These are phyloP conservation scores for Gastrolobium villosum DNA, from an alignment of 306 rosid genomes.

Conservation along the genomic window DNA sequence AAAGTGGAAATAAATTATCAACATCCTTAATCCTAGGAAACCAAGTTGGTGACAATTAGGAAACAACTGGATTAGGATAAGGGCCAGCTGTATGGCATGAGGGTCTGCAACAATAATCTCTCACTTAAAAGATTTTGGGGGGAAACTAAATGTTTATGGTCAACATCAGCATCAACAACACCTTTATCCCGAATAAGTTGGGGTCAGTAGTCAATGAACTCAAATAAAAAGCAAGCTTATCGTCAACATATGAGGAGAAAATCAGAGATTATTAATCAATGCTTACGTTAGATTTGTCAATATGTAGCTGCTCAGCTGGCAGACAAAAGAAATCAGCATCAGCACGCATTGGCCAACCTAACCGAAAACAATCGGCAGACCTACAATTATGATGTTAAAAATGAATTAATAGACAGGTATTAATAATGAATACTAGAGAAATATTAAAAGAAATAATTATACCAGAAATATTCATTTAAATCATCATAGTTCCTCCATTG, in stretches of 20 bases:
- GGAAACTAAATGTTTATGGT: background rate
- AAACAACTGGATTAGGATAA: no score
- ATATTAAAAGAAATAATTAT: conserved; percentile 37
- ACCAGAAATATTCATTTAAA: conserved; percentile 96
- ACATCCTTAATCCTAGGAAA: no score
- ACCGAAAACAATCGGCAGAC: conserved; percentile 96
- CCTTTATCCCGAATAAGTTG: no score
- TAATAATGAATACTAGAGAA: conserved; percentile 17
- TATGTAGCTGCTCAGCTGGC: conserved; percentile 33
- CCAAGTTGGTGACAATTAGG: no score
- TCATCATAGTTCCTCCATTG: conserved; percentile 99
- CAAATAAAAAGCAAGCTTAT: no score
- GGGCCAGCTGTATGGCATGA: no score
- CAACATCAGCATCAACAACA: no score
- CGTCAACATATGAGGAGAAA: conserved; percentile 6
- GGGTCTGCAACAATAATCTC: background rate
- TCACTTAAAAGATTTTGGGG: background rate
- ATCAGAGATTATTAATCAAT: conserved; percentile 11
- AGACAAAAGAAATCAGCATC: conserved; percentile 87
- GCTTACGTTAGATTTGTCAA: conserved; percentile 74
- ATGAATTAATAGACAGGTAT: conserved; percentile 37
- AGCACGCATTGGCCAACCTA: conserved; percentile 99
- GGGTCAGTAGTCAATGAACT: no score
- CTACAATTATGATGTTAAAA: conserved; percentile 56
- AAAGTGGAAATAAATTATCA: no score